Evolutionary conservation across 1,284 basidiomycete species (phyloP), one percentile per base, ranked within the genome.

Genomic region (Xerocomus nothofagi): DNA sequence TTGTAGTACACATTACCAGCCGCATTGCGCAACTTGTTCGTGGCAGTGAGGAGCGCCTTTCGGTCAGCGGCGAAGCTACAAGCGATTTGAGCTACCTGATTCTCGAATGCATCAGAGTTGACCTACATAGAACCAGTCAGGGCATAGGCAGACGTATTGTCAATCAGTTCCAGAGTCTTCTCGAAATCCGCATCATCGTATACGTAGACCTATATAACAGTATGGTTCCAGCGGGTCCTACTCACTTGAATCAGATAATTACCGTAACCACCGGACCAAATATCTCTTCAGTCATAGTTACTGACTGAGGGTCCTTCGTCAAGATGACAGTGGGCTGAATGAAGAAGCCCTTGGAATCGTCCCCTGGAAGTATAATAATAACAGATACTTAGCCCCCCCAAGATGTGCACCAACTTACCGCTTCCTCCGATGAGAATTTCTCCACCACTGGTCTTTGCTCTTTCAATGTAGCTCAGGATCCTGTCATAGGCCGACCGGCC

Each of bases 241-340:
- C 27, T 33, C 23, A 44, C 10, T 31, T 20, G 29, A 33, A 44
- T 36, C 34, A 17, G 17, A 50, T 17, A 54, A 77, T 63, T 60
- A 92, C 91, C 32, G 96, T 98, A 53, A 98, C 69, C 45, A 99
- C 95, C 31, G 97, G 97, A 4, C 97, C 97, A 61, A 99, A 98
- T 64, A 99, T 91, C 74, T 99, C 96, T 62, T 98, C 92, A 27
- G 82, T 82, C 84, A 99, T 93, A 10, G 95, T 97, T 44, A 97
- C 74, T 6, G 87, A 91, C 61, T 84, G 83, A 44, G 96, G 94
- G 70, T 99, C 92, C 70, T 91, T 91, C 62, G 90, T 97, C 58
- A 93, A 74, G 65, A 99, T 96, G 52, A 98, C 84, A 14, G 97
- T 99, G 5, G 96, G 96, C 71, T 96, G 82, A 59, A 99, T 77